Base-by-base conservation (phyloP, 441 rosid genomes). In the Gossypium schwendimanii region DNA sequence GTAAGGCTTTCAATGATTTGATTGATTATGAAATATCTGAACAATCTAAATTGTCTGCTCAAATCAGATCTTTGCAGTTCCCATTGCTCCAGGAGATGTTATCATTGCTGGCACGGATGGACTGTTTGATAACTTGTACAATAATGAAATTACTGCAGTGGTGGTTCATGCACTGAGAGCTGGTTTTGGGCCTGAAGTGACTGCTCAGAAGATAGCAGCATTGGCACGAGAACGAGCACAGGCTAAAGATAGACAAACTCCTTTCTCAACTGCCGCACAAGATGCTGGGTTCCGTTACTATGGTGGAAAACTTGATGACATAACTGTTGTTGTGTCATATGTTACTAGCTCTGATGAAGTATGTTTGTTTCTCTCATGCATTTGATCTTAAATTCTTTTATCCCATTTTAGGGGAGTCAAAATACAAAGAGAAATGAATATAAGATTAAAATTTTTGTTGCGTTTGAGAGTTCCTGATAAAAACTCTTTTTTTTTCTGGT, bases 261-360 rank as follows among this genome's bases (percentile, higher is more conserved):
- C 99, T 7, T 95, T 95, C 71, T 92, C 99, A 1, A 84, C 96
- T 3, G 96, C 98, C 39, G 99, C 99, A 2, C 97, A 93, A 75
- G 92, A 91, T 76, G 98, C 97, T 77, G 98, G 98, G 9, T 87
- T 87, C 76, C 89, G 96, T 69, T 94, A 95, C 77, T 85, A 87
- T 54, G 98, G 98, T 55, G 99, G 99, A 82, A 95, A 95, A 81
- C 96, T 95, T 63, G 99, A 95, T 52, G 99, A 95, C 75, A 91
- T 95, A 75, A 95, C 99, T 39, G 98, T 95, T 36, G 95, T 95
- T 64, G 98, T 95, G 68, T 95, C 99, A 49, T 91, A 85, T 74
- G 75, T 95, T 41, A 82, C 85, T 49, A 81, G 84, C 76, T 78
- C 86, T 6, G 12, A 73, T 52, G 69, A 76, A 41, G 78, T 77